A percentile compares a stretch with the other conserved stretches of the same genome.
These are phyloP conservation scores for Trichophyton mentagrophytes DNA, from an alignment of 2,329 filamentous ascomycete species.

Conservation along the genomic window DNA sequence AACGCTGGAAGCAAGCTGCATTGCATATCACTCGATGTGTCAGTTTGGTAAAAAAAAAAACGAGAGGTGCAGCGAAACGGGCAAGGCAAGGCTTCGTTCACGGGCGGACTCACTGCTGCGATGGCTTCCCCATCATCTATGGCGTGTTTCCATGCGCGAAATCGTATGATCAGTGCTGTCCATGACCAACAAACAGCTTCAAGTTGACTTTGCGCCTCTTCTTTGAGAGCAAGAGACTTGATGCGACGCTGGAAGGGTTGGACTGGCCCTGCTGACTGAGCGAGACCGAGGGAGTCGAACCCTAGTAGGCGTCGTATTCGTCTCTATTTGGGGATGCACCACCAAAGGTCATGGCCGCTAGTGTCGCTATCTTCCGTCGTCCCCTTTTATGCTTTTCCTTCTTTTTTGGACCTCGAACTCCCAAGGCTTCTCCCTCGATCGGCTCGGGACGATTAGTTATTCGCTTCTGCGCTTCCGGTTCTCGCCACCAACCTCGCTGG, in stretches of 20 bases:
- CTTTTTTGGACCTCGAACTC: not conserved
- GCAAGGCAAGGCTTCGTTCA: not conserved
- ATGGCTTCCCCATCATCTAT: slow-evolving; percentile 5
- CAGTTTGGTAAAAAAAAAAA: not conserved
- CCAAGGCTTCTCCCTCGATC: not conserved
- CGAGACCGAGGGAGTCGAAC: not conserved
- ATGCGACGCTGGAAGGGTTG: not conserved
- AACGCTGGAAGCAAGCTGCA: not conserved
- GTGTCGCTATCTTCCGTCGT: not conserved
- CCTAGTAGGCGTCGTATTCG: slow-evolving; percentile 1
- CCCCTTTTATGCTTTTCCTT: not conserved
- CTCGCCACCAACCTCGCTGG: not conserved
- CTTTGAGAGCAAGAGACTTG: not conserved
- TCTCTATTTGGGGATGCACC: not conserved
- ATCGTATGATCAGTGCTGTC: not conserved
- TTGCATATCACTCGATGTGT: not conserved
- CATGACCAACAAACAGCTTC: not conserved
- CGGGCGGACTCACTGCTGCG: not conserved
- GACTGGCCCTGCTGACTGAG: not conserved
- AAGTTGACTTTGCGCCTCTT: not conserved
- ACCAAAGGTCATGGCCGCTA: not conserved
- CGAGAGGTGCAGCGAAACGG: not conserved
- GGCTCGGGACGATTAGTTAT: not conserved
- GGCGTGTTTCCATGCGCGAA: slow-evolving; percentile 1
- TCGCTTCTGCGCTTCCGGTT: not conserved